phyloP scores from a whole-genome alignment of 2,329 filamentous ascomycete species.

The Venturia aucupariae region DNA sequence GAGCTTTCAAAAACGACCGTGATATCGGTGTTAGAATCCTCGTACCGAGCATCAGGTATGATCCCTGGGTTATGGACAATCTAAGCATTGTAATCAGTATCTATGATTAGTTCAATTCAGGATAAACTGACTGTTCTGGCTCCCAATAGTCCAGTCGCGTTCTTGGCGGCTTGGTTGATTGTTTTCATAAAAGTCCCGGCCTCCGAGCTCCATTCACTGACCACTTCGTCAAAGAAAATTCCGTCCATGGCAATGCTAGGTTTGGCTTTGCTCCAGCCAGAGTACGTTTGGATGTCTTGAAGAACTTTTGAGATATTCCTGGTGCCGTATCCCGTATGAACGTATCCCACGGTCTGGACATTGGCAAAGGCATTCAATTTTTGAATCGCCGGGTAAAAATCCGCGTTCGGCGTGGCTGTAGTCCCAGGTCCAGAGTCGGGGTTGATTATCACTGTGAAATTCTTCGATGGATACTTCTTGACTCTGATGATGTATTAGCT shows the following conservation, averaged over 20 bases:
- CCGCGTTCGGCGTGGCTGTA: neutral
- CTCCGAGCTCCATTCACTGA: neutral
- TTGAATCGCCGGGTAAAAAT: neutral
- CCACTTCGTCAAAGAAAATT: slow-evolving; percentile 8
- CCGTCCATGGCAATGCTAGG: neutral
- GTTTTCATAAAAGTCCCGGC: neutral
- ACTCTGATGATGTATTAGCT: neutral
- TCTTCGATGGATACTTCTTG: neutral
- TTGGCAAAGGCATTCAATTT: slow-evolving; percentile 1
- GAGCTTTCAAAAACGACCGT: slow-evolving; percentile 8
- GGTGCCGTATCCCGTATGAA: neutral
- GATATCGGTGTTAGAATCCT: slow-evolving; percentile 7
- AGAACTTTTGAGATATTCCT: neutral
- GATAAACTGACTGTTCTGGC: neutral
- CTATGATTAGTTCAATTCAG: neutral
- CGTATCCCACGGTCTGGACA: slow-evolving; percentile 1
- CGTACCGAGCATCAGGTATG: neutral
- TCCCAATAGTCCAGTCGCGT: neutral
- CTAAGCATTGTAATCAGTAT: neutral
- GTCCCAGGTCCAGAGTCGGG: neutral
- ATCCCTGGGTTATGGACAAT: slow-evolving; percentile 6
- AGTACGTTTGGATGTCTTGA: neutral
- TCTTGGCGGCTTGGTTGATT: slow-evolving; percentile 7
- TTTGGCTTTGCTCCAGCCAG: neutral
- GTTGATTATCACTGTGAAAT: neutral